These are phyloP conservation scores for Triangularia verruculosa DNA, from an alignment of 2,329 filamentous ascomycete species.

Conservation along the genomic window DNA sequence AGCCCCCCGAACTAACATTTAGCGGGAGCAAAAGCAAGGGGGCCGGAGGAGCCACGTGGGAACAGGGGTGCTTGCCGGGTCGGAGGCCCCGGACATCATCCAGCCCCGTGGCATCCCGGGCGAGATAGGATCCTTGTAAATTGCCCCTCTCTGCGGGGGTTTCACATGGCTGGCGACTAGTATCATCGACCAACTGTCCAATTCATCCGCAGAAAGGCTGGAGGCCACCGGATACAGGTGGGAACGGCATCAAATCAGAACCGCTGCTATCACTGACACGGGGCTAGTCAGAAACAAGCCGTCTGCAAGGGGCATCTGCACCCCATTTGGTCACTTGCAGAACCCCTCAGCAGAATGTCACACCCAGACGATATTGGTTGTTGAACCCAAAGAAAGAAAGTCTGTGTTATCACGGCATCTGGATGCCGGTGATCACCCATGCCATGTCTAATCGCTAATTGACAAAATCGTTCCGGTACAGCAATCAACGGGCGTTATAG, in stretches of 20 bases:
- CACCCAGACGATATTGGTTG: background rate
- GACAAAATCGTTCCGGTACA: background rate
- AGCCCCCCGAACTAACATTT: background rate
- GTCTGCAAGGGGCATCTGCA: background rate
- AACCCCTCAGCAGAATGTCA: background rate
- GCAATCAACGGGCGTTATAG: background rate
- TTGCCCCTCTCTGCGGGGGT: background rate
- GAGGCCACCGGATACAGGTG: too few relatives aligned
- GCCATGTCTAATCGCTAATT: conserved; percentile 7
- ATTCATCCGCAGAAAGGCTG: background rate
- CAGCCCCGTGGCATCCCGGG: background rate
- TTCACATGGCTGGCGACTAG: background rate
- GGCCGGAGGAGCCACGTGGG: background rate
- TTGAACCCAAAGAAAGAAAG: background rate
- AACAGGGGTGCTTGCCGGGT: background rate
- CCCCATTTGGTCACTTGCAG: too few relatives aligned
- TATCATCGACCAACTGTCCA: background rate
- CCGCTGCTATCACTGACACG: background rate
- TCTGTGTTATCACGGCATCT: background rate
- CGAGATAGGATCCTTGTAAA: background rate
- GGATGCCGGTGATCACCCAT: background rate
- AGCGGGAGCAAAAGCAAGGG: background rate
- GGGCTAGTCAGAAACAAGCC: background rate
- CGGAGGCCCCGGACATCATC: background rate
- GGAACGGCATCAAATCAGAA: too few relatives aligned